phyloP scores from a whole-genome alignment of 2,329 filamentous ascomycete species.

The Ramularia endophylla region DNA sequence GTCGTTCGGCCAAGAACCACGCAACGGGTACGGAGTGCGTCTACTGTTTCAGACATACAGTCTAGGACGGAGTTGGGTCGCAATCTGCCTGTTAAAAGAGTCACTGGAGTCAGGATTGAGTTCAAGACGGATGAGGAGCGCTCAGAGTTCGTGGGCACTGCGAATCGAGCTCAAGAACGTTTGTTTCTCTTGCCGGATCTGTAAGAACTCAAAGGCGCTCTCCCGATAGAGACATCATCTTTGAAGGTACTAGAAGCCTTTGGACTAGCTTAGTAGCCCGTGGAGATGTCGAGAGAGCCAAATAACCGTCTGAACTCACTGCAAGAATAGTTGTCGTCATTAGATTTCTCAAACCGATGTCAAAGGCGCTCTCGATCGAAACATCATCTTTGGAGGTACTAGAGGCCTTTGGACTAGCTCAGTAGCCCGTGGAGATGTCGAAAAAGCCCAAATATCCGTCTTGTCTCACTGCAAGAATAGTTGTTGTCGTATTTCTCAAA shows the following conservation, averaged over 20 bases:
- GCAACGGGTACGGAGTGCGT: not conserved
- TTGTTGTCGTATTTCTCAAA: too few relatives aligned
- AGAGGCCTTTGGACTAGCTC: too few relatives aligned
- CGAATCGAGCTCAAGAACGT: conserved; percentile 34
- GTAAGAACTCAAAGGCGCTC: too few relatives aligned
- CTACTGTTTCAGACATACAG: not conserved
- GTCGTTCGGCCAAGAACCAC: conserved; percentile 26
- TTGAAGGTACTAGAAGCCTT: too few relatives aligned
- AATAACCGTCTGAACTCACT: not conserved
- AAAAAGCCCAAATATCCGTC: not conserved
- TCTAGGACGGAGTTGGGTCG: not conserved
- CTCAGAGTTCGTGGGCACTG: conserved; percentile 34
- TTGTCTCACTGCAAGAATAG: too few relatives aligned
- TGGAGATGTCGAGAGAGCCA: not conserved
- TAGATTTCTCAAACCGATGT: too few relatives aligned
- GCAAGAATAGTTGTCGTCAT: too few relatives aligned
- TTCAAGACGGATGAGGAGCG: conserved; percentile 40
- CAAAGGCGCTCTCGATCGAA: too few relatives aligned
- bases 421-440: not conserved
- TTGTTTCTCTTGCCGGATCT: conserved; percentile 35
- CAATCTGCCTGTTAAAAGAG: conserved; percentile 23
- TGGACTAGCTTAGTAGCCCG: not conserved
- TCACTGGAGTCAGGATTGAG: conserved; percentile 40
- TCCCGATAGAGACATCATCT: too few relatives aligned
- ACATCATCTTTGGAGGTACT: too few relatives aligned